phyloP scores from a whole-genome alignment of 169 alveolate genomes.

The Eimeria necatrix region DNA sequence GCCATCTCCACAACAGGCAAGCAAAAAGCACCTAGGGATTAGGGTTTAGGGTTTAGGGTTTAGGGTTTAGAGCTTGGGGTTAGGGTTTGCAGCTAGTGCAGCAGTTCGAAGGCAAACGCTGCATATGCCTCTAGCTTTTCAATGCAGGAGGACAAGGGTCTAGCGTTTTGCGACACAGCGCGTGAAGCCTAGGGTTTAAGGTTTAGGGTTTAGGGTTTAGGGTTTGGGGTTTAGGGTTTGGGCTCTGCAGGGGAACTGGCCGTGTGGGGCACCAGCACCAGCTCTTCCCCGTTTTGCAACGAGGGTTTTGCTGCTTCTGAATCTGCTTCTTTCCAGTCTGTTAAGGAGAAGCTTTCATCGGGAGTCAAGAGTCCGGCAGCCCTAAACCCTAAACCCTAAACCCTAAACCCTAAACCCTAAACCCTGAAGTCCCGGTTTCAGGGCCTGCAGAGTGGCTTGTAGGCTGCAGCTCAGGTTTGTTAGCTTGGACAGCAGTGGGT shows the following conservation, averaged over 20 bases:
- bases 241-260: constrained; percentile 25
- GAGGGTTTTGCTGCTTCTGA: constrained; percentile 6
- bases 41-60: constrained; percentile 22
- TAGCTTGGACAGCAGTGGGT: too few relatives aligned
- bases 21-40: background rate
- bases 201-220: too few relatives aligned
- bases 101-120: background rate
- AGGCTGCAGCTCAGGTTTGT: too few relatives aligned
- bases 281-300: constrained; percentile 19
- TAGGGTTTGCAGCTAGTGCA: background rate
- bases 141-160: background rate
- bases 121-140: background rate
- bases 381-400: constrained; percentile 32
- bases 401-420: background rate
- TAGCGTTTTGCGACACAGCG: background rate
- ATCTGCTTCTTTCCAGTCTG: background rate
- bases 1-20: constrained; percentile 11
- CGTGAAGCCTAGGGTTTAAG: too few relatives aligned
- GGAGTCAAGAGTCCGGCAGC: constrained; percentile 8
- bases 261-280: constrained; percentile 23
- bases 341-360: background rate
- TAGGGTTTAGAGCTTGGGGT: background rate
- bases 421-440: too few relatives aligned
- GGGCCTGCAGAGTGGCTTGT: too few relatives aligned
- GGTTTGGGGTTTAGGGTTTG: constrained; percentile 40